Evolutionary conservation across 1,284 basidiomycete genomes (phyloP).

Genomic region (Boletus sp.): DNA sequence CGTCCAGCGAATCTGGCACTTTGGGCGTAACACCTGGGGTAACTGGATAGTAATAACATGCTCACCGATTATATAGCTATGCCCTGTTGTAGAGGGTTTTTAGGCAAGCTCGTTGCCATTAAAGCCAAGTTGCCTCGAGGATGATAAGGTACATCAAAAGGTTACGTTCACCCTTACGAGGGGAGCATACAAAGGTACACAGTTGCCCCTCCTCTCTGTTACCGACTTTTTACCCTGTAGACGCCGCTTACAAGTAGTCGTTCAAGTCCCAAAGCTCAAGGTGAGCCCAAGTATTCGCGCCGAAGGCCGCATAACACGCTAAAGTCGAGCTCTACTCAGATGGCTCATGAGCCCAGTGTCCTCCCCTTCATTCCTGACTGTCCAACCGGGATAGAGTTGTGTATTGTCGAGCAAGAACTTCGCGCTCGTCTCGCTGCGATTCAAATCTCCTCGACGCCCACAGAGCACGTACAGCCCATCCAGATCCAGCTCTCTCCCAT

Average conservation of each 20-base stretch:
- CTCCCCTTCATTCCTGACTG: not conserved
- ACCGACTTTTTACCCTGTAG: not conserved
- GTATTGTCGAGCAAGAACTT: not conserved
- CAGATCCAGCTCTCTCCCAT: constrained; percentile 16
- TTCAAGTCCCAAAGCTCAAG: not conserved
- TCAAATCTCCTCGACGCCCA: not conserved
- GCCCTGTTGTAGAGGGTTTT: too few relatives aligned
- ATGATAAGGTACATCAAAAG: not conserved
- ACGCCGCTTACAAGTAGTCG: not conserved
- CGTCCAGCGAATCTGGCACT: not conserved
- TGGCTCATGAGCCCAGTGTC: not conserved
- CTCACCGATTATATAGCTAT: not conserved
- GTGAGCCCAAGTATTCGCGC: not conserved
- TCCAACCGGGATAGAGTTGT: not conserved
- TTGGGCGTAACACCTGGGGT: not conserved
- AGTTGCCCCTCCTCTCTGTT: not conserved
- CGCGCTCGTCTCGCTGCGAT: not conserved
- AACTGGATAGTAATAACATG: not conserved
- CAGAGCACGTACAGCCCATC: not conserved
- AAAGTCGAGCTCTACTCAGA: not conserved
- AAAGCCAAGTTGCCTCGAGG: not conserved
- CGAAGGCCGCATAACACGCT: not conserved
- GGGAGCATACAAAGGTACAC: not conserved
- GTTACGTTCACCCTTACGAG: constrained; percentile 3
- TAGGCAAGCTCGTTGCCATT: not conserved